These are phyloP conservation scores for Thelonectria discophora DNA, from an alignment of 2,329 filamentous ascomycete species.

Conservation along the genomic window DNA sequence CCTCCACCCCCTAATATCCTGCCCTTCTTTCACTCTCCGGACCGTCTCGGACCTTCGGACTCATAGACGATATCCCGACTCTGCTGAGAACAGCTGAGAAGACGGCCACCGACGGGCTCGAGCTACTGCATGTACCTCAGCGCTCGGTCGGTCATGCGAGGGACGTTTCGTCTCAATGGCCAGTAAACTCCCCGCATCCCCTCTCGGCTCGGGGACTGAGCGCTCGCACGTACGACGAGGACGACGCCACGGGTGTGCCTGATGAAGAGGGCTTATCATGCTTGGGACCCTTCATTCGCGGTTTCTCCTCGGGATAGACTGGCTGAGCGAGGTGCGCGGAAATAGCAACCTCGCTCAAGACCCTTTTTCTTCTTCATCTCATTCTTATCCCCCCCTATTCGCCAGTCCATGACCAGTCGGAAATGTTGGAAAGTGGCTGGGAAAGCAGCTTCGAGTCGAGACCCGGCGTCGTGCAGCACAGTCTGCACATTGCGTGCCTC, in stretches of 20 bases:
- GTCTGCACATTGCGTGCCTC: slow-evolving; percentile 17
- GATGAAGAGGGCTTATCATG: slow-evolving; percentile 5
- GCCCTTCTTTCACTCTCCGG: not conserved
- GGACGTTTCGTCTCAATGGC: slow-evolving; percentile 9
- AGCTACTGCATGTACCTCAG: slow-evolving; percentile 21
- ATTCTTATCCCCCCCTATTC: not conserved
- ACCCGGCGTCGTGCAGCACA: not conserved
- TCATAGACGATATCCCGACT: not conserved
- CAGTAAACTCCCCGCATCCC: slow-evolving; percentile 19
- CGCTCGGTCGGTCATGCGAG: slow-evolving; percentile 11
- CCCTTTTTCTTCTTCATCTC: not conserved
- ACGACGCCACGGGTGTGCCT: slow-evolving; percentile 1
- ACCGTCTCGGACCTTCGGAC: not conserved
- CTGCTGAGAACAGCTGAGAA: not conserved
- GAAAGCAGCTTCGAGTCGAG: too few relatives aligned
- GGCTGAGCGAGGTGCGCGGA: slow-evolving; percentile 9
- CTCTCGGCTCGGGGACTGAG: slow-evolving; percentile 5
- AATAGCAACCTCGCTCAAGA: slow-evolving; percentile 3
- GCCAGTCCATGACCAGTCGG: not conserved
- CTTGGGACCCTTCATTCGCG: not conserved
- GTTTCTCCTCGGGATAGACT: slow-evolving; percentile 7
- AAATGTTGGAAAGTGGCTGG: not conserved
- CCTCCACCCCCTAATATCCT: not conserved
- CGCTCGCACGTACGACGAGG: slow-evolving; percentile 13
- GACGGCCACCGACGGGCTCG: not conserved